Evolutionary conservation across 208 protist species (phyloP).

Genomic region (Ichthyophonus hoferi): DNA sequence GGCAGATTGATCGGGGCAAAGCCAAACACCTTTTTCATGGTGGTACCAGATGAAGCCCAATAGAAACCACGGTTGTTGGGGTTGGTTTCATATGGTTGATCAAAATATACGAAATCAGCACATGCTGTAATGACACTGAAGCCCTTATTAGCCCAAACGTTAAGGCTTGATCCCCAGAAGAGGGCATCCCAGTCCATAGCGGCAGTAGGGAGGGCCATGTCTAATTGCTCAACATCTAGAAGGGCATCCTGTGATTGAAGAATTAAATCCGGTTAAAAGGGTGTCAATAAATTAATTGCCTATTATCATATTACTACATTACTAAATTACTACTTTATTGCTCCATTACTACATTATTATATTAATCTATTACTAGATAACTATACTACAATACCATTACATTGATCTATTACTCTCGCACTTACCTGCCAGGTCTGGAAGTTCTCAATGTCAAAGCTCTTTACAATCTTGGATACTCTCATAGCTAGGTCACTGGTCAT

Average conservation of each 20-base stretch:
- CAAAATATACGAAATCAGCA: constrained; percentile 5
- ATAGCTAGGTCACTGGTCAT: neutral
- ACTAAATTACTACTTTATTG: neutral
- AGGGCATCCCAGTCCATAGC: neutral
- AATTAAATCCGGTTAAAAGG: no score
- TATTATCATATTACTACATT: neutral
- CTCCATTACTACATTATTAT: neutral
- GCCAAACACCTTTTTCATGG: neutral
- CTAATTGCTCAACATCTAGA: neutral
- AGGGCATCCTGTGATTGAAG: neutral
- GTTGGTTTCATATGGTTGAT: neutral
- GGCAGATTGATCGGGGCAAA: constrained; percentile 1
- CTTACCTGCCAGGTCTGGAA: neutral
- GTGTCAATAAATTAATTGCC: no score
- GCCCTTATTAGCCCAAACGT: neutral
- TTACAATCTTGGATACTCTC: neutral
- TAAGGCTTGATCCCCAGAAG: neutral
- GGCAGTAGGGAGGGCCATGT: neutral
- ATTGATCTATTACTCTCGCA: no score
- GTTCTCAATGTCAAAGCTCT: neutral
- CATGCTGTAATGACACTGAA: neutral
- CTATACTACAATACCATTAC: no score
- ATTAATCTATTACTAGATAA: no score
- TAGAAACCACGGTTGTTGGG: constrained; percentile 9
- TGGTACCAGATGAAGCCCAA: neutral